Base-by-base conservation (phyloP, 2,329 filamentous ascomycete genomes). In the Nothomitra cinnamomea region DNA sequence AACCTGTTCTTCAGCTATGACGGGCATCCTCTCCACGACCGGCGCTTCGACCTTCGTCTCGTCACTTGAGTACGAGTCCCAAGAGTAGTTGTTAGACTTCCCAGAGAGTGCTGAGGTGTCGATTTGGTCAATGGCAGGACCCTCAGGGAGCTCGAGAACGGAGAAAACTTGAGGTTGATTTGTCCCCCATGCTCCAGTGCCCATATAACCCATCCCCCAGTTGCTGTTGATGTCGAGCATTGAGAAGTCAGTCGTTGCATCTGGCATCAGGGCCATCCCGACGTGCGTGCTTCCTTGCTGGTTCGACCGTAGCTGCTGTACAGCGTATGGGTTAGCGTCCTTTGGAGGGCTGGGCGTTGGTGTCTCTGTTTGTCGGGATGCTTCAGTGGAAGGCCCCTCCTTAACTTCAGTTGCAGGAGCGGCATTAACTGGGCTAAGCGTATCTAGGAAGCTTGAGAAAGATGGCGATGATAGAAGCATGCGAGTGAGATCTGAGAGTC, bases 201-300 rank as follows among this genome's bases (percentile, higher is more conserved):
- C 53, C 32, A 43, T 19, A 38, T 32, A 35, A 19, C 72, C 73
- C 66, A 75, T 80, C 45, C 63, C 62, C 55, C 72, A 70, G 53
- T 70, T 66, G 53, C 69, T 65, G 61, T 77, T 77, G 47, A 88
- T 66, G 61, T 78, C 76, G 61, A 92, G 75, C 69, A 83, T 78
- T 53, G 81, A 79, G 61, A 88, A 82, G 62, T 94, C 85, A 67
- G 88, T 73, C 52, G 71, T 74, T 60, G 85, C 80, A 68, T 94
- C 87, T 1, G 87, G 86, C 48, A 94, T 80, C 76, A 89, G 84
- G 55, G 84, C 79, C 76, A 94, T 85, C 62, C 82, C 82, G 58
- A 89, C 70, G 55, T 78, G 76, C 24, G 71, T 66, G 59, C 67
- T 83, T 64, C 85, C 82, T 58, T 82, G 77, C 60, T 78, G 74